Evolutionary conservation across 1,284 basidiomycete genomes (phyloP), one percentile per base, ranked within the genome.

Genomic region (Papiliotrema terrestris): DNA sequence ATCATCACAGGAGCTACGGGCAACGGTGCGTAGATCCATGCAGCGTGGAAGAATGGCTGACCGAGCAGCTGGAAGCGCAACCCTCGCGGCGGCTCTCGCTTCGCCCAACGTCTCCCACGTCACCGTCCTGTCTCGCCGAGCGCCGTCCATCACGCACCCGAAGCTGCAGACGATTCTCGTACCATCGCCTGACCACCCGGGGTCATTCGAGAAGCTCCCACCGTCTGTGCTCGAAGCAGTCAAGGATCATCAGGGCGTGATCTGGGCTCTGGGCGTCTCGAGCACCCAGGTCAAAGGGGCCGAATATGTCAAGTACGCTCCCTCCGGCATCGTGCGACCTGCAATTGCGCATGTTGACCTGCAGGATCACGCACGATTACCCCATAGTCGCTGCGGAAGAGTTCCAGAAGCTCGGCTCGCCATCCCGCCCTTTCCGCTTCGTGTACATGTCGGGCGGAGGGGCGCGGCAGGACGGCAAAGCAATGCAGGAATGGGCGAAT

Each of bases 1-100:
- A 65, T 70, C 45, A 38, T 70, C 39, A 67, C 66, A 2, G 66
- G 68, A 52, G 68, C 61, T 2, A 70, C 66, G 1, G 68, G 68
- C 20, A 70, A 63, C 43, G 60, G 66, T 67, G 22, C 35, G 62
- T 55, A 13, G 8, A 44, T 26, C 32, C 20, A 19, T 17, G 43
- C 19, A 14, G 14, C 14, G 6, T 20, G 47, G 25, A 35, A 8
- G 37, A 38, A 47, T 4, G 45, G 22, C 37, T 41, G 32, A 29
- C n/a, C 0, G 6, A 32, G 29, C 55, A 64, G 66, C 60, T 20
- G 67, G 68, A 32, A 60, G 59, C 35, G 67, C 62, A 1, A 46
- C 63, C 14, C 57, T 68, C 29, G 42, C 57, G 17, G 54, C 55
- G 6, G 66, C 65, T 13, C 57, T 70, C 6, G 60, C 65, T 20